Conservation (phyloP, 495 filamentous ascomycete species). For the Ascobolus immersus region DNA sequence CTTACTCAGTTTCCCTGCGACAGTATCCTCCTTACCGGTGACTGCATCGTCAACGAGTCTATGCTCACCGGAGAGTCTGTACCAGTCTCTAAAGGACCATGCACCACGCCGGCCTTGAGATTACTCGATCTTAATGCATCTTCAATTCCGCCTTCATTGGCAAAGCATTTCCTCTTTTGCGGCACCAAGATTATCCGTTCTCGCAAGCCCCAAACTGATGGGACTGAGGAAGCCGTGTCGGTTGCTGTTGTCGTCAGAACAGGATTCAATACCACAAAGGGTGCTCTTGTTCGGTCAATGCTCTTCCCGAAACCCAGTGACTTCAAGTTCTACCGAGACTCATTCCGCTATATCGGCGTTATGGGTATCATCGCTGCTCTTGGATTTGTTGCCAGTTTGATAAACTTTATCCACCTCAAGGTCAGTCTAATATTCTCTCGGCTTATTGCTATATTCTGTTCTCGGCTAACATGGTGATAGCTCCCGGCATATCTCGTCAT, state of each 20-base stretch:
- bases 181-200: slow-evolving; percentile 90
- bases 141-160: slow-evolving; percentile 51
- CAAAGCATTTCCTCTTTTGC: slow-evolving; percentile 72
- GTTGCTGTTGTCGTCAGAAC: slow-evolving; percentile 78
- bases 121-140: slow-evolving; percentile 50
- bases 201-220: slow-evolving; percentile 56
- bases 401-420: slow-evolving; percentile 71
- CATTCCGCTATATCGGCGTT: slow-evolving; percentile 91
- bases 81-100: slow-evolving; percentile 74
- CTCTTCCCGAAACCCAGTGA: slow-evolving; percentile 93
- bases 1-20: slow-evolving; percentile 83
- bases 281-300: slow-evolving; percentile 89
- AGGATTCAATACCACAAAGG: slow-evolving; percentile 94
- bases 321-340: slow-evolving; percentile 95
- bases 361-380: slow-evolving; percentile 75
- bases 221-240: slow-evolving; percentile 68
- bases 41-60: slow-evolving; percentile 98
- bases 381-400: slow-evolving; percentile 70
- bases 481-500: slow-evolving; percentile 74
- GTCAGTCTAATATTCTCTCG: slow-evolving; percentile 17
- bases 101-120: slow-evolving; percentile 54
- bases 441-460: not conserved
- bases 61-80: slow-evolving; percentile 98
- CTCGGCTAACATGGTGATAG: slow-evolving; percentile 17
- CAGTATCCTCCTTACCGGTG: slow-evolving; percentile 71